Base-by-base conservation (phyloP, 768 basidiomycete species). In the Amanita polypyramis region DNA sequence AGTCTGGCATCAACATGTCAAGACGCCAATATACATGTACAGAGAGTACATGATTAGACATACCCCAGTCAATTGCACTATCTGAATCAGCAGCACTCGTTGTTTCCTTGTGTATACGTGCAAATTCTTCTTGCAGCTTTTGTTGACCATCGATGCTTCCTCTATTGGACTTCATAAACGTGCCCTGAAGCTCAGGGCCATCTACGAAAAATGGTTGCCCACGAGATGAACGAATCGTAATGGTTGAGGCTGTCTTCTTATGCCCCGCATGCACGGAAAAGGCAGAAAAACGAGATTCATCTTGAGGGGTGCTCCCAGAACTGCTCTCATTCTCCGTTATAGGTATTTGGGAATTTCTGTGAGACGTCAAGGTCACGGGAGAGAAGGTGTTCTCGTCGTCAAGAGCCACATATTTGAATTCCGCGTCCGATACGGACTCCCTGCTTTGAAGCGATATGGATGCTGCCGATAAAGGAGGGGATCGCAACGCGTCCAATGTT, bases 51-150 rank as follows among this genome's bases (percentile, higher is more conserved):
- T 4, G 19, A 15, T 10, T 6, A 14, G 17, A 68, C 74, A 50
- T 57, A 88, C 88, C 81, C 89, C 87, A 91, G 57, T 90, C 85
- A 56, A 89, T 83, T 43, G 63, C 60, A 30, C 59, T 68, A 45
- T 62, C 65, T 19, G 55, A 57, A 15, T 56, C 58, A 54, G 64
- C 69, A 57, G 61, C 63, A 15, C 65, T 61, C 53, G 73, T 70
- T 33, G 68, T 71, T 56, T 81, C 73, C 43, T 70, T 74, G 39
- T 83, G 85, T 35, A 80, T 68, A 32, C 80, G 75, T 8, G 75
- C 71, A 54, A 90, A 89, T 52, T 86, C 85, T 57, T 86, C 81
- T 54, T 85, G 86, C 34, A 90, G 64, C 55, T 79, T 82, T 43
- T 79, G 73, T 55, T 80, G 77, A 2, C 81, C 84, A 50, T 83